Base-by-base conservation (phyloP, 2,329 filamentous ascomycete species). In the Aspergillus sp. region DNA sequence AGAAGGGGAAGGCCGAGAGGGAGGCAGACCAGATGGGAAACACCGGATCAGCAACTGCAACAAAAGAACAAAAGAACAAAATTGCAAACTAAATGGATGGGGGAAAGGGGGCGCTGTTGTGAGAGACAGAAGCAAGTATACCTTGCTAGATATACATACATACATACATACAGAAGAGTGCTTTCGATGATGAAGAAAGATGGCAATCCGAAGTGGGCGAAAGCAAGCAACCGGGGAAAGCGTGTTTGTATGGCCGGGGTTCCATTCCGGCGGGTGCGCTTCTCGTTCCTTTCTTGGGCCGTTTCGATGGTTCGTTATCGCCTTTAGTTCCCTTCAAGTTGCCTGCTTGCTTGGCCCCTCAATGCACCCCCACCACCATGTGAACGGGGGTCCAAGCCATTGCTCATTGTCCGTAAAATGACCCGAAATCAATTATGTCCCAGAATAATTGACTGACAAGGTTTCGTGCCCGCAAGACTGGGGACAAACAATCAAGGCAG, bases 11-110 rank as follows among this genome's bases (percentile, higher is more conserved):
- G 58, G 62, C 60, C 55, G 61, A 57, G 62, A 54, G 49, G 59
- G 58, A 57, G 58, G 62, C 55, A 59, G 54, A 59, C 60, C 59
- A 62, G 66, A 48, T 59, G 63, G 66, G 66, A 60, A 62, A 59
- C 55, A 63, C 64, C 62, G 59, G 66, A 41, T 67, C 64, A 63
- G 21, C 30, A 48, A 54, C 11, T 15, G 27, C 42, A 50, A 27
- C 57, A 27, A 54, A 19, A 44, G 21, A 50, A 27, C 57, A 27
- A 54, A 19, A 44, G 21, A 32, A 57, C 23, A 23, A 61, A 50
- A 53, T 7, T n/a, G 11, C 17, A 38, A n/a, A 13, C 4, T 13
- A 19, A 6, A 2, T 8, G 8, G 15, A 5, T 19, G 19, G 32
- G 30, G 32, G 17, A 23, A 42, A 42, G 10, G 41, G 36, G 38